phyloP scores from a whole-genome alignment of 345 rosid genomes.

The Syzygium aqueum region DNA sequence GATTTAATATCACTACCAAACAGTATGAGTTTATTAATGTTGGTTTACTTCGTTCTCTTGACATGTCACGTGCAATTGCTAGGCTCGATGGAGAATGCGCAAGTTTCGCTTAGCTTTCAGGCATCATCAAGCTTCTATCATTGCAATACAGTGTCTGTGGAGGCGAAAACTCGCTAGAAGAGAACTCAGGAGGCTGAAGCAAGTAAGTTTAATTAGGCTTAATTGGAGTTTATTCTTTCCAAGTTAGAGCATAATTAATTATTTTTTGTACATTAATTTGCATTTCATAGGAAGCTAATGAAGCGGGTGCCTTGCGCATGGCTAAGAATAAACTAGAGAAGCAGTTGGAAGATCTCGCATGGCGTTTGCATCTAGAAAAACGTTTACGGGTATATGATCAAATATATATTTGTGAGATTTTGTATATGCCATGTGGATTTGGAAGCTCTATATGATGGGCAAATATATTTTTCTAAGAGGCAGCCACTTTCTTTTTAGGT shows the following conservation, averaged over 20 bases:
- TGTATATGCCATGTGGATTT: neutral
- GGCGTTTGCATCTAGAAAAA: conserved; percentile 88
- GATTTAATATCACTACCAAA: neutral
- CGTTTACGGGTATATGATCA: conserved; percentile 60
- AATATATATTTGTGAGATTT: neutral
- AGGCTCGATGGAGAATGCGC: conserved; percentile 78
- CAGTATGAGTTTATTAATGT: too few relatives aligned
- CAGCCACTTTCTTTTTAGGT: conserved; percentile 37
- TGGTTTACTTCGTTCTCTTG: neutral
- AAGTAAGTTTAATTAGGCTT: conserved; percentile 23
- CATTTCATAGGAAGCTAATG: conserved; percentile 76
- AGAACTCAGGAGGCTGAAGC: conserved; percentile 66
- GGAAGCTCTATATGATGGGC: neutral
- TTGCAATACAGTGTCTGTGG: conserved; percentile 85
- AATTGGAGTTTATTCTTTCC: neutral
- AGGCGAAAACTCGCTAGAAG: conserved; percentile 81
- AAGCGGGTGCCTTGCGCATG: conserved; percentile 85
- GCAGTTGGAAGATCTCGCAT: conserved; percentile 85
- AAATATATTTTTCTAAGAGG: neutral
- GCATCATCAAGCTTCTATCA: conserved; percentile 48
- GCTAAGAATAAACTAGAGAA: conserved; percentile 95
- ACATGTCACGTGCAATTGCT: conserved; percentile 8
- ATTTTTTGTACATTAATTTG: neutral
- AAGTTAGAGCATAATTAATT: neutral
- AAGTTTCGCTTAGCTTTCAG: conserved; percentile 58